Evolutionary conservation across 495 filamentous ascomycete species (phyloP).

Genomic region (Penicillium verhagenii): DNA sequence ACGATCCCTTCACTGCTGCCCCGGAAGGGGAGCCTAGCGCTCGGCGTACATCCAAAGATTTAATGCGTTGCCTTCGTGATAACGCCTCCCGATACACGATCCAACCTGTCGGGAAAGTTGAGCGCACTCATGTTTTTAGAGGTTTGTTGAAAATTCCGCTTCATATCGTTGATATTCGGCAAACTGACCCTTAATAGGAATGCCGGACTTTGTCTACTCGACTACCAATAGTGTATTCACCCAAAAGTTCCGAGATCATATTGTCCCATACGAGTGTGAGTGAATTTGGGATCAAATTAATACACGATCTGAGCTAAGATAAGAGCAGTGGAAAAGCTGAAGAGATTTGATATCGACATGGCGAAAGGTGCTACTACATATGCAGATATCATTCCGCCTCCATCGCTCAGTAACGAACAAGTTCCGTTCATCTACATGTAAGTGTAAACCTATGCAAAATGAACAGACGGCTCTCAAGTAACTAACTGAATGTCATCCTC

Average conservation of each 20-base stretch:
- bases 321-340: slow-evolving; percentile 60
- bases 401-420: slow-evolving; percentile 64
- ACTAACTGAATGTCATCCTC: slow-evolving; percentile 3
- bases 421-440: slow-evolving; percentile 66
- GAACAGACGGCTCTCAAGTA: neutral
- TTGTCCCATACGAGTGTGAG: slow-evolving; percentile 65
- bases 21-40: slow-evolving; percentile 2
- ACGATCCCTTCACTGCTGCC: slow-evolving; percentile 56
- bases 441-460: slow-evolving; percentile 1
- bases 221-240: slow-evolving; percentile 61
- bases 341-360: slow-evolving; percentile 69
- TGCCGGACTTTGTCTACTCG: slow-evolving; percentile 78
- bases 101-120: slow-evolving; percentile 69
- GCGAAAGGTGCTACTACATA: slow-evolving; percentile 55
- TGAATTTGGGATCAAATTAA: neutral
- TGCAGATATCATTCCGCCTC: slow-evolving; percentile 76
- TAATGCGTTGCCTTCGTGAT: slow-evolving; percentile 69
- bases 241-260: slow-evolving; percentile 59
- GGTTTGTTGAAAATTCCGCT: slow-evolving; percentile 34
- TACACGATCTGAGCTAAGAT: slow-evolving; percentile 2
- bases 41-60: slow-evolving; percentile 30
- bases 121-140: slow-evolving; percentile 83
- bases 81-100: slow-evolving; percentile 67
- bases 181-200: slow-evolving; percentile 25
- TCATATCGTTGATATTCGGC: neutral